phyloP scores from a whole-genome alignment of 345 rosid species.

The Salix suchowensis region DNA sequence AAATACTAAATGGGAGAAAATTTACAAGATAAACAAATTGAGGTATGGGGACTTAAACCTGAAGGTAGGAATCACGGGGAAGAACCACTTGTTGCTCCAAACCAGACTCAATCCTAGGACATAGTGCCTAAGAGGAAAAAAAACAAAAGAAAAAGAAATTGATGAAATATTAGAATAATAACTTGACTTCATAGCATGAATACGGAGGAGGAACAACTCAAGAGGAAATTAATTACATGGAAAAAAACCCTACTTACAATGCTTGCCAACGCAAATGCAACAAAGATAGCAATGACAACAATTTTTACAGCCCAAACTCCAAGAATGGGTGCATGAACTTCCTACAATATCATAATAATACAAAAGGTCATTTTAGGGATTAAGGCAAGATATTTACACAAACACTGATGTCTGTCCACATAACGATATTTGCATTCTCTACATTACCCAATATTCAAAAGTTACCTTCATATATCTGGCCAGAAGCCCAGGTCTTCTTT shows the following conservation, averaged over 20 bases:
- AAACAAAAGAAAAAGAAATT: not conserved
- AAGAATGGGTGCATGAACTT: conserved; percentile 84
- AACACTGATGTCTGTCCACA: not conserved
- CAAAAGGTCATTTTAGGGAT: not conserved
- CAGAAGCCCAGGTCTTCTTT: conserved; percentile 45
- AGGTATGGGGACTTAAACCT: conserved; percentile 39
- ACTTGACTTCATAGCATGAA: not conserved
- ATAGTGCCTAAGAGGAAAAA: conserved; percentile 51
- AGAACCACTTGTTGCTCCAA: conserved; percentile 95
- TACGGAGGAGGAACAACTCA: not conserved
- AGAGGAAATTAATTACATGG: not conserved
- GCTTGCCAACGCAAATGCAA: conserved; percentile 74
- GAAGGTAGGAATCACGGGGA: conserved; percentile 93
- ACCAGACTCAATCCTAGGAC: conserved; percentile 85
- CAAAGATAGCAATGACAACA: conserved; percentile 58
- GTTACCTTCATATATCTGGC: conserved; percentile 90
- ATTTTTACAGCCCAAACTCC: conserved; percentile 75
- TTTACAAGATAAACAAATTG: not conserved
- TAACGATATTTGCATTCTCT: not conserved
- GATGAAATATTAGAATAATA: not conserved
- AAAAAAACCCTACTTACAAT: conserved; percentile 55
- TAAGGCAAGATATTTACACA: not conserved
- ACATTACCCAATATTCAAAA: conserved; percentile 1
- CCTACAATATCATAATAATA: conserved; percentile 39
- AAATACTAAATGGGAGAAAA: not conserved